These are phyloP conservation scores for Colletotrichum camelliae DNA, from an alignment of 2,329 filamentous ascomycete species.

Conservation along the genomic window DNA sequence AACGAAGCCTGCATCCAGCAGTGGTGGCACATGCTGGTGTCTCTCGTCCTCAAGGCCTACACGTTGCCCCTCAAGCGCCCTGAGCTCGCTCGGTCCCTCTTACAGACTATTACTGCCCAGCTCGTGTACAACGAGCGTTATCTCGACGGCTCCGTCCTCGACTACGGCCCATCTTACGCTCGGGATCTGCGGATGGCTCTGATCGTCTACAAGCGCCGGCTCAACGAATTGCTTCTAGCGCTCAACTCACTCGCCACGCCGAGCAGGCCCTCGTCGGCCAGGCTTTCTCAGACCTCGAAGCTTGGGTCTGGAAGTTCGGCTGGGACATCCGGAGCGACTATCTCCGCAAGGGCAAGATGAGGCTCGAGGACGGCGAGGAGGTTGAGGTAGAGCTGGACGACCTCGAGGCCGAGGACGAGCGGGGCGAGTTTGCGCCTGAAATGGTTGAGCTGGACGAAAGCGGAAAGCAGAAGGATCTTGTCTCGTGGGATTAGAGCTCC, in stretches of 20 bases:
- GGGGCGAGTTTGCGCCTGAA: constrained; percentile 58
- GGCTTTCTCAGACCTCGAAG: constrained; percentile 55
- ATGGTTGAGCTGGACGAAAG: constrained; percentile 58
- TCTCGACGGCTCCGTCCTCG: constrained; percentile 51
- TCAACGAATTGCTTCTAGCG: constrained; percentile 51
- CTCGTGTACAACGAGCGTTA: constrained; percentile 56
- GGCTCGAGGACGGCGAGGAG: constrained; percentile 58
- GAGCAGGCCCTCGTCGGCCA: constrained; percentile 50
- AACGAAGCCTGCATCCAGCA: constrained; percentile 66
- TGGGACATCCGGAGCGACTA: constrained; percentile 63
- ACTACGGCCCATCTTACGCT: constrained; percentile 35
- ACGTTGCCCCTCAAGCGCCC: constrained; percentile 48
- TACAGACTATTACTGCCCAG: constrained; percentile 60
- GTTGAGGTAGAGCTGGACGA: constrained; percentile 53
- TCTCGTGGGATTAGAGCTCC: constrained; percentile 47
- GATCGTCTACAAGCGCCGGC: constrained; percentile 58
- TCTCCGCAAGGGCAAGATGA: constrained; percentile 51
- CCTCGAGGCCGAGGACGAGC: constrained; percentile 59
- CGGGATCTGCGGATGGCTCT: constrained; percentile 51
- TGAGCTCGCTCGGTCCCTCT: constrained; percentile 48
- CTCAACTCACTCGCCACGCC: constrained; percentile 36
- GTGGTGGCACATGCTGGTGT: constrained; percentile 63
- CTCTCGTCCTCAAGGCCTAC: constrained; percentile 56
- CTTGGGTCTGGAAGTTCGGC: constrained; percentile 50
- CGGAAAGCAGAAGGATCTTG: constrained; percentile 55